phyloP scores from a whole-genome alignment of 208 protist species.

The Spongospora subterranea region DNA sequence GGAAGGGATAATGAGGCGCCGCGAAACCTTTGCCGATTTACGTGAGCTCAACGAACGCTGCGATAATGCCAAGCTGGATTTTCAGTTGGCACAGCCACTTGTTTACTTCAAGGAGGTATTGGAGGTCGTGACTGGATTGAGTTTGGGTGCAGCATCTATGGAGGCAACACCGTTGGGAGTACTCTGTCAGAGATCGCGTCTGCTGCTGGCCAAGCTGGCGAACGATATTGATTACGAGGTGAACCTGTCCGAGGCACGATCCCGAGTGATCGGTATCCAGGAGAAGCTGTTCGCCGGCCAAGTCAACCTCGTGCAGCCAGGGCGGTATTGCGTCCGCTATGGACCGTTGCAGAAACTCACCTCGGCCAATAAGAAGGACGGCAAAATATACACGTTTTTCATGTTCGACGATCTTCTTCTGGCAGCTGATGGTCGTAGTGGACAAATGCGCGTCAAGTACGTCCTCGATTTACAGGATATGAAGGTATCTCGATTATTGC shows the following conservation, averaged over 20 bases:
- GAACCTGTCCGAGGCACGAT: constrained; percentile 37
- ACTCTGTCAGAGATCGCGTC: background rate
- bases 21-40: constrained; percentile 9
- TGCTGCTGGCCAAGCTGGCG: background rate
- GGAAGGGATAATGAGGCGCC: background rate
- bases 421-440: background rate
- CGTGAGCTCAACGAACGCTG: background rate
- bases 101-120: background rate
- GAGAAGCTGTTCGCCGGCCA: constrained; percentile 22
- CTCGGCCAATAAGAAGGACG: constrained; percentile 41
- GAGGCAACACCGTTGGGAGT: background rate
- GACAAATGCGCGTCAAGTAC: constrained; percentile 56
- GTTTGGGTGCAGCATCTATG: background rate
- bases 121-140: background rate
- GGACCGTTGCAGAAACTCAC: constrained; percentile 24
- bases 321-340: constrained; percentile 45
- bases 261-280: background rate
- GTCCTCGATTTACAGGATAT: constrained; percentile 42
- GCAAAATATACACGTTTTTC: constrained; percentile 45
- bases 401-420: constrained; percentile 42
- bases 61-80: background rate
- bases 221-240: constrained; percentile 17
- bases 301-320: constrained; percentile 16
- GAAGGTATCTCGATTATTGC: background rate
- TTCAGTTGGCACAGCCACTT: background rate